Evolutionary conservation across 73 alveolate genomes (phyloP), one percentile per base, ranked within the genome.

Genomic region (Blepharisma stoltei): DNA sequence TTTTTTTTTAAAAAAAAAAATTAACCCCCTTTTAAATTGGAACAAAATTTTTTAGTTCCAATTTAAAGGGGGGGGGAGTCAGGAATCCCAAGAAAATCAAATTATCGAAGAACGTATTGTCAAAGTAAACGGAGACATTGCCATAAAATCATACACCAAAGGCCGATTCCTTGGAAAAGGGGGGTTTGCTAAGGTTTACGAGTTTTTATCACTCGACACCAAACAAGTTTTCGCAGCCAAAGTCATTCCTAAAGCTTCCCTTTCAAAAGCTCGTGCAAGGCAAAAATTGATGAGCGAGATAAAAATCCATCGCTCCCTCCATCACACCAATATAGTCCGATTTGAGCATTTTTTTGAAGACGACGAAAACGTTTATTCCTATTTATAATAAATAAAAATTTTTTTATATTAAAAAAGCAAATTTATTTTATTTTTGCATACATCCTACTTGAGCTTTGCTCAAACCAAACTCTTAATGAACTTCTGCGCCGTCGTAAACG

Each of bases 321-420:
- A 78, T 52, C 98, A 92, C 81, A 78, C 84, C 6, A 93, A 92
- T 54, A 87, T 93, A 6, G 97, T 93, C 20, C 88, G 87, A 0
- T 90, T 89, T 77, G 89, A 89, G 23, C 46, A 38, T 18, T 60
- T 20, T 55, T 60, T 60, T 25, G 73, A 60, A 60, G 73, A 60
- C 73, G 23, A 11, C 5, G 73, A 60, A 20, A 20, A 5, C 23
- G 73, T 60, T 60, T 60, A 60, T 25, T 32, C 0, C 41, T 32
- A 32, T 32, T 32, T 32, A 32, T 32, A 1, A 32, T 32, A 32
- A 32, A 32, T 32, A 32, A 32, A 32, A 32, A 32, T 32, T 32
- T n/a, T n/a, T n/a, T n/a, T n/a, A n/a, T n/a, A n/a, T n/a, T n/a
- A n/a, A n/a, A n/a, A n/a, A n/a, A n/a, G n/a, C n/a, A 32, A 32